Conservation (phyloP, 352 stramenopile genomes). For the Pythium grandisporangium region DNA sequence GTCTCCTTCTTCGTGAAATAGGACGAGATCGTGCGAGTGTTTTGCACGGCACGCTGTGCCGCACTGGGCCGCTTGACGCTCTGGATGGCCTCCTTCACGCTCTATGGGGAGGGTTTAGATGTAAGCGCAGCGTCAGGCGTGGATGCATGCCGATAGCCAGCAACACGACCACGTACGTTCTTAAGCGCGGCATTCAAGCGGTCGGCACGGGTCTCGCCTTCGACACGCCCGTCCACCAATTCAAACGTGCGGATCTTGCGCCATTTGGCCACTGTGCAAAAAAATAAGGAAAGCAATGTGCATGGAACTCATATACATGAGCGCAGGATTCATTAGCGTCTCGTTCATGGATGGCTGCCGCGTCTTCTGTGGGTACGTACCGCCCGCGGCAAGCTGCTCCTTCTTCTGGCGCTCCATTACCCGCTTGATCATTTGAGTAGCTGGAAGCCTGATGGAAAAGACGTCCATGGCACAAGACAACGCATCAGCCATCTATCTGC, state of each 20-base stretch:
- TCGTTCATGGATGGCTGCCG: no score
- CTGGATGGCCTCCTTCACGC: neutral
- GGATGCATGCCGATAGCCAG: no score
- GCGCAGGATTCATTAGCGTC: no score
- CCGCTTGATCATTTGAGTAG: slow-evolving; percentile 63
- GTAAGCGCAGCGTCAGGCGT: no score
- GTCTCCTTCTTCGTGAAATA: slow-evolving; percentile 1
- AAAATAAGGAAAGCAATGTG: no score
- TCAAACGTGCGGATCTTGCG: slow-evolving; percentile 67
- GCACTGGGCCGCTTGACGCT: neutral
- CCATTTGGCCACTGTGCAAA: no score
- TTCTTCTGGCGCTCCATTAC: no score
- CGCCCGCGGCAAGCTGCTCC: no score
- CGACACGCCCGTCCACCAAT: slow-evolving; percentile 46
- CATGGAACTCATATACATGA: no score
- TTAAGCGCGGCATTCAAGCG: slow-evolving; percentile 43
- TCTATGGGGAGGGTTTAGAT: no score
- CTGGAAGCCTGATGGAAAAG: slow-evolving; percentile 26
- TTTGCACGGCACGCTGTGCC: neutral
- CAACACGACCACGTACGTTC: slow-evolving; percentile 28
- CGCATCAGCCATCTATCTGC: neutral
- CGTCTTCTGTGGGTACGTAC: no score
- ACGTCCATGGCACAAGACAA: no score
- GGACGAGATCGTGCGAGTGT: slow-evolving; percentile 4
- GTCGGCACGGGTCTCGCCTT: slow-evolving; percentile 47